phyloP scores from a whole-genome alignment of 768 basidiomycete species.

The Tephrocybe sp. region DNA sequence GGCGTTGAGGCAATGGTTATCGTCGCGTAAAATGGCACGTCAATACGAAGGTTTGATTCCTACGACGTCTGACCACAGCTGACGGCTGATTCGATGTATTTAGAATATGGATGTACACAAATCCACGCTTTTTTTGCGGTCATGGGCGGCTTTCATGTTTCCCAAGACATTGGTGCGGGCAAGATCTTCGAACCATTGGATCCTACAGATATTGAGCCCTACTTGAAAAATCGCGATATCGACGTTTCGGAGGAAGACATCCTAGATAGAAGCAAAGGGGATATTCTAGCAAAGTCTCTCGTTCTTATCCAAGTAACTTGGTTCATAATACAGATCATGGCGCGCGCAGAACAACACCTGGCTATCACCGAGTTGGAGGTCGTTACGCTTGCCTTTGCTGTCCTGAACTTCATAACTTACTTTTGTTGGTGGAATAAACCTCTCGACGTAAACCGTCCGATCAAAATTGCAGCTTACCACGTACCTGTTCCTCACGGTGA shows the following conservation, averaged over 20 bases:
- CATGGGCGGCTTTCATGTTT: slow-evolving; percentile 25
- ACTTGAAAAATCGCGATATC: slow-evolving; percentile 1
- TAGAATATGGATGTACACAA: slow-evolving; percentile 17
- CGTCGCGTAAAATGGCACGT: slow-evolving; percentile 18
- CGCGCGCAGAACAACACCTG: slow-evolving; percentile 20
- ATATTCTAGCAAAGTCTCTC: slow-evolving; percentile 22
- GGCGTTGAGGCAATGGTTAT: no score
- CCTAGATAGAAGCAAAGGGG: slow-evolving; percentile 27
- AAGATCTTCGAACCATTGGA: neutral
- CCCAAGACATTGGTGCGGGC: neutral
- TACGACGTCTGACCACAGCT: neutral
- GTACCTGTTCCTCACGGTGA: no score
- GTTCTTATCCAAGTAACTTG: slow-evolving; percentile 27
- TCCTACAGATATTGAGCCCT: slow-evolving; percentile 2
- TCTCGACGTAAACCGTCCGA: slow-evolving; percentile 20
- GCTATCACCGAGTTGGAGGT: slow-evolving; percentile 30
- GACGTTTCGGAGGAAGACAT: slow-evolving; percentile 20
- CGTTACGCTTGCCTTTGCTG: slow-evolving; percentile 26
- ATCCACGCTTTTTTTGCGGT: slow-evolving; percentile 26
- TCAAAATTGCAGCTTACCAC: slow-evolving; percentile 4
- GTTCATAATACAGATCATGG: slow-evolving; percentile 30
- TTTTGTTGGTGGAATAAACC: slow-evolving; percentile 42
- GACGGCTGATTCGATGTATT: neutral
- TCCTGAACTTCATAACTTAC: slow-evolving; percentile 27
- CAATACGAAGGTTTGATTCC: slow-evolving; percentile 1